These are phyloP conservation scores for Ogataea zsoltii DNA, from an alignment of 805 yeast genomes.

Conservation along the genomic window DNA sequence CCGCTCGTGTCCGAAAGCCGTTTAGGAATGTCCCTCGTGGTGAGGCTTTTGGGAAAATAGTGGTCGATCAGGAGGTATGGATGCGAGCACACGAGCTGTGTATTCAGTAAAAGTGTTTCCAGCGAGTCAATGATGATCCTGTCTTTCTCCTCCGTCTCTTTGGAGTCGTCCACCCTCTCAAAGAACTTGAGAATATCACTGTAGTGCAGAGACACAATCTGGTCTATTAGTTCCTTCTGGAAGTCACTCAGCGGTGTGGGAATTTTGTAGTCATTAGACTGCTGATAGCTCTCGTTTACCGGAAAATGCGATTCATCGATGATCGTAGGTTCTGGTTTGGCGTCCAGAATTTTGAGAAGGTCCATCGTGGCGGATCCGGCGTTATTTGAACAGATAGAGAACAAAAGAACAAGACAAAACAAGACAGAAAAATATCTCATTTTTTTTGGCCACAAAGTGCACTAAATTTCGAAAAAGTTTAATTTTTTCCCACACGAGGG, in stretches of 20 bases:
- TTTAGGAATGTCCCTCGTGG: slow-evolving; percentile 67
- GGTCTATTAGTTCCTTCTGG: slow-evolving; percentile 87
- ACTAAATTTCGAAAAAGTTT: background rate
- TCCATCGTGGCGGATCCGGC: slow-evolving; percentile 54
- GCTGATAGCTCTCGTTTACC: slow-evolving; percentile 36
- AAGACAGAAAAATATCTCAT: background rate
- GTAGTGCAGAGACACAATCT: slow-evolving; percentile 87
- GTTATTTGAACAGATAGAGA: background rate
- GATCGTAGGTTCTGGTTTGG: slow-evolving; percentile 81
- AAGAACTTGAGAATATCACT: slow-evolving; percentile 87
- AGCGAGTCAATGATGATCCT: slow-evolving; percentile 72
- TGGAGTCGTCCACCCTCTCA: slow-evolving; percentile 54
- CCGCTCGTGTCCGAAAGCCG: slow-evolving; percentile 80
- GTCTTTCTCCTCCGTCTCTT: slow-evolving; percentile 35
- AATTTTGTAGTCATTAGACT: slow-evolving; percentile 66
- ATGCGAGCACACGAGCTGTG: slow-evolving; percentile 81
- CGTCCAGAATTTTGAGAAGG: slow-evolving; percentile 70
- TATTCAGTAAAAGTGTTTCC: slow-evolving; percentile 70
- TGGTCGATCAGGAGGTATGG: slow-evolving; percentile 85
- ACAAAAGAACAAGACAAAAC: slow-evolving; percentile 1
- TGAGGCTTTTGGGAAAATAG: slow-evolving; percentile 77
- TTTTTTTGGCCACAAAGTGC: background rate
- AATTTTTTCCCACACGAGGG: background rate
- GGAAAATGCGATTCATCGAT: slow-evolving; percentile 54
- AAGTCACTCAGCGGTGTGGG: slow-evolving; percentile 84